Percentiles rank a stretch among this genome's conserved stretches.
These are phyloP conservation scores for Smallanthus sonchifolius DNA, from an alignment of 129 eudicot species.

Conservation along the genomic window DNA sequence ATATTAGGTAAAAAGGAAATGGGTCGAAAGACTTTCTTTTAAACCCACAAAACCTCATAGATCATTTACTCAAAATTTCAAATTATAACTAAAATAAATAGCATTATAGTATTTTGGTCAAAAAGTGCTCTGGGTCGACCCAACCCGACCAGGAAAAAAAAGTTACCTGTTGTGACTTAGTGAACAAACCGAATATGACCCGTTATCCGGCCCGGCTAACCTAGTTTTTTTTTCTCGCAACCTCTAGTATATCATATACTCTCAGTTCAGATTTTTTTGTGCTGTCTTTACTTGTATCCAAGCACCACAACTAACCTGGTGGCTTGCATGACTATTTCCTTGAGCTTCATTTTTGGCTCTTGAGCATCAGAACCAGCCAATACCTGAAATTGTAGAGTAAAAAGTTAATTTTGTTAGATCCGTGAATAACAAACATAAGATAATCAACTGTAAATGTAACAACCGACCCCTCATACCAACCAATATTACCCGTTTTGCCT, in stretches of 20 bases:
- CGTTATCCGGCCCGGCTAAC: background rate
- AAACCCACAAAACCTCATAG: background rate
- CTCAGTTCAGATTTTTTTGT: background rate
- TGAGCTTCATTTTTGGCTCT: conserved; percentile 84
- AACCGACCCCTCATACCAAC: background rate
- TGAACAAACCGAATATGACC: background rate
- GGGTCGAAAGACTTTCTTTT: background rate
- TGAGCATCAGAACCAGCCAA: conserved; percentile 56
- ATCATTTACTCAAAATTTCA: background rate
- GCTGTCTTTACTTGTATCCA: background rate
- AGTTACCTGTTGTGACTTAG: background rate
- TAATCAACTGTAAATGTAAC: background rate
- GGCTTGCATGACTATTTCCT: conserved; percentile 85
- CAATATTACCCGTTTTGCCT: background rate
- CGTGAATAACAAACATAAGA: background rate
- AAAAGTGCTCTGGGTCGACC: background rate
- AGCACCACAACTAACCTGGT: conserved; percentile 53
- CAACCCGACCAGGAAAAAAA: background rate
- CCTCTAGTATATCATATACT: background rate
- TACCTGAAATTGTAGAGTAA: conserved; percentile 41
- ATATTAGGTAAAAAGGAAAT: background rate
- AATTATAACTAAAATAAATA: no score
- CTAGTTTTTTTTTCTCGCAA: background rate
- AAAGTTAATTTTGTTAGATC: background rate
- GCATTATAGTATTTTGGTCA: background rate